phyloP scores from a whole-genome alignment of 768 basidiomycete genomes.

The Serendipita sp. region DNA sequence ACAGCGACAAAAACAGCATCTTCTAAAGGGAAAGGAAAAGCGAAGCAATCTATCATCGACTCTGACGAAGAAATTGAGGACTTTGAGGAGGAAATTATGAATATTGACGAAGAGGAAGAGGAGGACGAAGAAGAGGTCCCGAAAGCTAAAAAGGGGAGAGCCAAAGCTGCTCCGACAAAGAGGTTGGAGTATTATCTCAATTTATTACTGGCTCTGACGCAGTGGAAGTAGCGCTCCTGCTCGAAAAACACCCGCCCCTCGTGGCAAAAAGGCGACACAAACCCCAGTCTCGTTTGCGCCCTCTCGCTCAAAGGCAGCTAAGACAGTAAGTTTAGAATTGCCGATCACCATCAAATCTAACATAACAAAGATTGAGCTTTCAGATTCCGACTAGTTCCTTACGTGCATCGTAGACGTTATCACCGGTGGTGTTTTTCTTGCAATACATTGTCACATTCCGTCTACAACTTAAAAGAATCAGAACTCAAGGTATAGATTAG shows the following conservation, averaged over 20 bases:
- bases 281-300: conserved; percentile 49
- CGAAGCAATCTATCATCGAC: conserved; percentile 26
- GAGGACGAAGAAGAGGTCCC: conserved; percentile 32
- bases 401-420: background rate
- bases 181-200: conserved; percentile 3
- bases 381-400: background rate
- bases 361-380: background rate
- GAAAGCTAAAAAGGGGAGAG: conserved; percentile 35
- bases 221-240: conserved; percentile 24
- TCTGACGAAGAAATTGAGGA: conserved; percentile 27
- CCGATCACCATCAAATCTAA: background rate
- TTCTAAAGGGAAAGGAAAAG: conserved; percentile 38
- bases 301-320: conserved; percentile 18
- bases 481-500: no score
- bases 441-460: background rate
- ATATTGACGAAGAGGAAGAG: conserved; percentile 34
- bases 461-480: background rate
- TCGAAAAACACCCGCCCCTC: conserved; percentile 27
- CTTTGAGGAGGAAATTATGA: conserved; percentile 38
- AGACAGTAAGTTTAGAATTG: background rate
- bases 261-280: conserved; percentile 26
- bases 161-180: conserved; percentile 39
- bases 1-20: conserved; percentile 19
- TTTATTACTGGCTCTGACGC: background rate
- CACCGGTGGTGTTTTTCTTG: background rate